A percentile compares a stretch with the other conserved stretches of the same genome.
These are phyloP conservation scores for Globisporangium spinosum DNA, from an alignment of 352 stramenopile genomes.

Conservation along the genomic window DNA sequence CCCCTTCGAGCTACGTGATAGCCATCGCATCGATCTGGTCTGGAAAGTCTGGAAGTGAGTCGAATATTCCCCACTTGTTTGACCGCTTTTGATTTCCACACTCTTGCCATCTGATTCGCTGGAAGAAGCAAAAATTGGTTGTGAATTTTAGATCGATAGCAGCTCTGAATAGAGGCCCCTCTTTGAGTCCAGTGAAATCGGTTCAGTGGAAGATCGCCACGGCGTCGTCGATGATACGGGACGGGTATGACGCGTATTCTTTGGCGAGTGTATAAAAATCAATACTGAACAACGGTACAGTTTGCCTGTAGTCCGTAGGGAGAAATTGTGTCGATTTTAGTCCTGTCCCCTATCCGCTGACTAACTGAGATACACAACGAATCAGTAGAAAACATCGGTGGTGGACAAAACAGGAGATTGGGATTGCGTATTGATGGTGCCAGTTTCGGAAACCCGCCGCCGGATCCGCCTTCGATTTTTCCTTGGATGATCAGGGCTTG, in stretches of 20 bases:
- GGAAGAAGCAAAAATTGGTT: no score
- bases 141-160: no score
- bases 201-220: slow-evolving; percentile 16
- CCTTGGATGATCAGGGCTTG: not conserved
- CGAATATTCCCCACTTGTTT: no score
- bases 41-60: not conserved
- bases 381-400: not conserved
- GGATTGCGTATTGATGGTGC: not conserved
- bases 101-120: no score
- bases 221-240: not conserved
- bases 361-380: not conserved
- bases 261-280: slow-evolving; percentile 6
- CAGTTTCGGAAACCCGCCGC: not conserved
- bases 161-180: slow-evolving; percentile 2
- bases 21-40: no score
- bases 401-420: not conserved
- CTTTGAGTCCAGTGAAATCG: slow-evolving; percentile 20
- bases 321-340: not conserved
- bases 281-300: not conserved
- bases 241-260: not conserved
- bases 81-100: no score
- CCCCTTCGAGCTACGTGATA: no score
- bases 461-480: slow-evolving; percentile 1
- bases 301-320: not conserved
- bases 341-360: not conserved